Conservation (phyloP, 306 rosid species). For the Inga laurina region DNA sequence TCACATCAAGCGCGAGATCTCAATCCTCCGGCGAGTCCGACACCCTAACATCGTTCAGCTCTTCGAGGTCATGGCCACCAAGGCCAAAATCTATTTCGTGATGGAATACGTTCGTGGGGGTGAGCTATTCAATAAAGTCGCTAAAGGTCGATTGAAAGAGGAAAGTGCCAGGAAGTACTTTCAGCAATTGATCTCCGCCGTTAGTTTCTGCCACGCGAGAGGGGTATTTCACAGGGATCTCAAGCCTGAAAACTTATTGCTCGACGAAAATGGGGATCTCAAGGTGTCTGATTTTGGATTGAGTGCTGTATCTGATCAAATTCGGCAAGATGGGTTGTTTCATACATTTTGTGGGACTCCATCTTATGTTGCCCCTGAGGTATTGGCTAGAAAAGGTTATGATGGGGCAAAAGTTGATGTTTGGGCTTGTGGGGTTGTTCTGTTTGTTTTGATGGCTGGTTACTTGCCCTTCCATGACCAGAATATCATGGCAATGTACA, state of each 20-base stretch:
- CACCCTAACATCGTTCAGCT: slow-evolving; percentile 93
- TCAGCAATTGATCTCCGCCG: slow-evolving; percentile 39
- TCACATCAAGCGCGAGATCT: slow-evolving; percentile 96
- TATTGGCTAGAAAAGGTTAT: slow-evolving; percentile 74
- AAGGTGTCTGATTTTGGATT: slow-evolving; percentile 91
- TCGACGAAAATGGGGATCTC: not conserved
- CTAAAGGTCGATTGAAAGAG: slow-evolving; percentile 82
- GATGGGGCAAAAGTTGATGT: slow-evolving; percentile 89
- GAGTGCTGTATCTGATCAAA: slow-evolving; percentile 88
- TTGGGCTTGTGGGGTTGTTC: slow-evolving; percentile 89
- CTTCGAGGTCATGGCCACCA: slow-evolving; percentile 95
- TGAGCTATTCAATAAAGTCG: slow-evolving; percentile 92
- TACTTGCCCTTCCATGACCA: slow-evolving; percentile 90
- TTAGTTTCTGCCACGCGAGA: slow-evolving; percentile 83
- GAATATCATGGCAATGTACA: slow-evolving; percentile 88
- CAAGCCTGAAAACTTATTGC: slow-evolving; percentile 52
- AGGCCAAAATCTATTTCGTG: slow-evolving; percentile 86
- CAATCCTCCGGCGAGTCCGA: slow-evolving; percentile 93
- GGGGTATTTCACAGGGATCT: slow-evolving; percentile 90
- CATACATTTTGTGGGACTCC: slow-evolving; percentile 97
- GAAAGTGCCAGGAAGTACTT: slow-evolving; percentile 79
- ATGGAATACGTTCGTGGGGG: slow-evolving; percentile 47
- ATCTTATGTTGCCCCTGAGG: slow-evolving; percentile 97
- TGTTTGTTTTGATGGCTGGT: slow-evolving; percentile 93
- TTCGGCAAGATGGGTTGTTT: slow-evolving; percentile 81